Percentiles rank a stretch among this genome's conserved stretches.
Evolutionary conservation across 345 rosid species (phyloP).

Genomic region (Lepidium sativum): DNA sequence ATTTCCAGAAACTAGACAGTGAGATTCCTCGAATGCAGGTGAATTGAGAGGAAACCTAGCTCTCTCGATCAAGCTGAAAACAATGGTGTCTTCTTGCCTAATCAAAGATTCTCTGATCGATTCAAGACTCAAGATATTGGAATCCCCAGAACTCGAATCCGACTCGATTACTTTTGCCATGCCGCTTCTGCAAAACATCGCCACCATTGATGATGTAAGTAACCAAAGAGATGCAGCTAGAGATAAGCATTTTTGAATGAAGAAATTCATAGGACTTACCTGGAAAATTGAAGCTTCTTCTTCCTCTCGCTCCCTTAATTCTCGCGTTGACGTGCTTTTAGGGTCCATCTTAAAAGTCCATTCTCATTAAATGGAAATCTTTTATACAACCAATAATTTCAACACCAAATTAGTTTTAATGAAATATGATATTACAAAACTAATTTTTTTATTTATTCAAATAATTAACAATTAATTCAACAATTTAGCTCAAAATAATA

Average conservation of each 20-base stretch:
- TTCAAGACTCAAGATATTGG: slow-evolving; percentile 37
- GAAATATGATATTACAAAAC: too few relatives aligned
- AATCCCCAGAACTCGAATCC: neutral
- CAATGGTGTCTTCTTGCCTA: slow-evolving; percentile 78
- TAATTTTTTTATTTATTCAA: too few relatives aligned
- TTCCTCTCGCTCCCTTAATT: neutral
- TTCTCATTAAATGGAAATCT: too few relatives aligned
- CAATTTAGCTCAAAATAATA: too few relatives aligned
- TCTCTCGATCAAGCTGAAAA: slow-evolving; percentile 73
- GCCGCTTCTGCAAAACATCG: neutral
- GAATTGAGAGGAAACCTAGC: slow-evolving; percentile 53
- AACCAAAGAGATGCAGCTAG: neutral
- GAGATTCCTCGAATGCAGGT: slow-evolving; percentile 26
- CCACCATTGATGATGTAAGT: neutral
- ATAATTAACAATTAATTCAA: too few relatives aligned
- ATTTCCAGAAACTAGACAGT: slow-evolving; percentile 31
- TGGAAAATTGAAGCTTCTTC: neutral
- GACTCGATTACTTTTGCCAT: slow-evolving; percentile 27
- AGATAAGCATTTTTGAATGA: neutral
- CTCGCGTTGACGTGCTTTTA: neutral
- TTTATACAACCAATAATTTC: too few relatives aligned
- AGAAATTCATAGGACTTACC: neutral
- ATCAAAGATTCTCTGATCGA: slow-evolving; percentile 52
- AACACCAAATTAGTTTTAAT: too few relatives aligned
- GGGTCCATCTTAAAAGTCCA: too few relatives aligned